Evolutionary conservation across 768 basidiomycete species (phyloP).

Genomic region (Asterophora lycoperdoides): DNA sequence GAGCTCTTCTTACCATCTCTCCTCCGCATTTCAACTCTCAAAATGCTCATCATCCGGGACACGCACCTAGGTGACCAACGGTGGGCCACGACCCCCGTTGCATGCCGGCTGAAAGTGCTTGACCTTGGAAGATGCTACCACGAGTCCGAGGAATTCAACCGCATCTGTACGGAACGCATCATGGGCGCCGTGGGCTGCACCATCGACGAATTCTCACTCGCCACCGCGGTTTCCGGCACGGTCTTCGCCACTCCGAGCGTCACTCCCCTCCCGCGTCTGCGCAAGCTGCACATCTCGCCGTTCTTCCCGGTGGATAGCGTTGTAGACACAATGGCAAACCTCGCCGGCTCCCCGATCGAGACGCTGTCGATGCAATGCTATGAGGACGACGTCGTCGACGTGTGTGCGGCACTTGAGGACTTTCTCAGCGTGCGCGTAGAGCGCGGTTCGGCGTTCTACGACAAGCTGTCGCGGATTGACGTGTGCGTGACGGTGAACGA

Average conservation of each 20-base stretch:
- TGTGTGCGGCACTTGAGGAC: conserved; percentile 51
- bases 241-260: conserved; percentile 38
- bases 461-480: conserved; percentile 45
- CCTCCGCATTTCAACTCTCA: conserved; percentile 57
- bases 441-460: conserved; percentile 45
- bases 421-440: conserved; percentile 52
- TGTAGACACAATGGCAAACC: conserved; percentile 53
- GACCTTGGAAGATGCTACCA: conserved; percentile 55
- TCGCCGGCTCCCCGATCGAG: conserved; percentile 58
- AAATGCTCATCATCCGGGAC: conserved; percentile 59
- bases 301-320: conserved; percentile 60
- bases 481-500: conserved; percentile 41
- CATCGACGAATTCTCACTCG: conserved; percentile 52
- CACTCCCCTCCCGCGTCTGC: conserved; percentile 47
- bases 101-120: conserved; percentile 50
- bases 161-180: conserved; percentile 54
- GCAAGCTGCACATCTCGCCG: conserved; percentile 55
- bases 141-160: conserved; percentile 50
- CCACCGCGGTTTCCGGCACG: conserved; percentile 40
- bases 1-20: conserved; percentile 63
- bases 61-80: conserved; percentile 64
- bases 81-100: conserved; percentile 50
- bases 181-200: conserved; percentile 54
- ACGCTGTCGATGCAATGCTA: conserved; percentile 54
- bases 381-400: conserved; percentile 60